Percentiles rank a stretch among this genome's conserved stretches.
Conservation (phyloP, 345 rosid genomes). For the Acer campestre region DNA sequence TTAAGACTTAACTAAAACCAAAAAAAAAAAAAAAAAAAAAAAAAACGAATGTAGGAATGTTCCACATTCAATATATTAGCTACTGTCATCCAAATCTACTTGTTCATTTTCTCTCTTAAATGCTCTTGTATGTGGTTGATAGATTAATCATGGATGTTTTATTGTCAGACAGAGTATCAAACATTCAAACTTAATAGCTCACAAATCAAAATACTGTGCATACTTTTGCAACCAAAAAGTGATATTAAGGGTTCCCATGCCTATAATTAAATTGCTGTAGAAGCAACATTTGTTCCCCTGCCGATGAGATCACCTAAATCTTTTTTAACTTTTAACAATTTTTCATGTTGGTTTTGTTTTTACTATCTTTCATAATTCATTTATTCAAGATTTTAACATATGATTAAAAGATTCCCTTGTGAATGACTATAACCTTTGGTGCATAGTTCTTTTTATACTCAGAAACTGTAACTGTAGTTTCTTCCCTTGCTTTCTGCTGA, state of each 20-base stretch:
- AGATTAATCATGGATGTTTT: not conserved
- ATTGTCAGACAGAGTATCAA: not conserved
- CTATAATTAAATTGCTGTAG: not conserved
- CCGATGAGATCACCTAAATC: not conserved
- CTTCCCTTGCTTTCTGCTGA: not conserved
- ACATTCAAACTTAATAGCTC: not conserved
- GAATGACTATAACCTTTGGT: not conserved
- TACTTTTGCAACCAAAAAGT: not conserved
- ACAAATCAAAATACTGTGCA: not conserved
- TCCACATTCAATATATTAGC: not conserved
- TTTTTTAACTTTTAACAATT: not conserved
- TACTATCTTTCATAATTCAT: not conserved
- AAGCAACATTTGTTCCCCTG: not conserved
- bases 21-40: not conserved
- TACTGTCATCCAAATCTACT: not conserved
- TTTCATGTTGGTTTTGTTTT: not conserved
- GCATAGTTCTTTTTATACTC: not conserved
- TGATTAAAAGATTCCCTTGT: not conserved
- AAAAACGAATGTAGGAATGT: not conserved
- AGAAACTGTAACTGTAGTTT: not conserved
- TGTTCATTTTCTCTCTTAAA: constrained; percentile 3
- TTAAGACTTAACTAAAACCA: not conserved
- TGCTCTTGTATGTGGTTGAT: constrained; percentile 1
- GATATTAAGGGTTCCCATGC: not conserved
- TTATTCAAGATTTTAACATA: not conserved